Evolutionary conservation across 2,329 filamentous ascomycete genomes (phyloP), one percentile per base, ranked within the genome.

Genomic region (Myriosclerotinia duriaeana): DNA sequence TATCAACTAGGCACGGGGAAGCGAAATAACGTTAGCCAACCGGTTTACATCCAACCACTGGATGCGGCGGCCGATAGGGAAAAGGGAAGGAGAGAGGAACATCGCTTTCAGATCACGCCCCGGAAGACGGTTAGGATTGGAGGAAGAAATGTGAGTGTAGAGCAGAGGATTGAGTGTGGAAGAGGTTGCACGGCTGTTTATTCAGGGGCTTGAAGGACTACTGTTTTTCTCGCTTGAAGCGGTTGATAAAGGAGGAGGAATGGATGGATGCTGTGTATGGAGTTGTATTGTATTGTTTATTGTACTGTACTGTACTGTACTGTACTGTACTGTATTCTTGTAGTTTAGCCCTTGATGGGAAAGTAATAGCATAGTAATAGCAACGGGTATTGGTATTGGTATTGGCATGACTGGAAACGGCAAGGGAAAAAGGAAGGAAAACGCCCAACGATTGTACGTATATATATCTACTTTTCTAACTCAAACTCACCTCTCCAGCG

Each of bases 1-100:
- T 97, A 90, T 78, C 95, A 99, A 79, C 85, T 99, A 36, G 95
- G 95, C 15, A 97, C 90, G 0, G 93, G 95, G 38, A 96, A 90
- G 81, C 82, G 94, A 69, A 95, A 87, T 74, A 98, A 98, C 75
- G 76, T 90, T 12, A 85, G 86, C 63, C 83, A 84, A 15, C 95
- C 95, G 1, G 83, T 84, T 1, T 94, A 97, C 75, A 92, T 97
- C 64, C 86, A 87, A 42, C 89, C 92, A 17, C 78, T 94, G 53
- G 92, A 96, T 69, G 79, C 82, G 15, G 84, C 84, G 58, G 84
- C 82, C 0, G 89, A 89, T 72, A 83, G 83, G 67, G 82, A 85
- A 73, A 83, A 85, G 69, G 83, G 85, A 11, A 84, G 87, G 64
- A 84, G 83, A 68, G 89, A 92, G 71, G 83, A 87, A 74, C 87